A percentile compares a stretch with the other conserved stretches of the same genome.
Evolutionary conservation across 345 rosid species (phyloP).

Genomic region (Triadica sebifera): DNA sequence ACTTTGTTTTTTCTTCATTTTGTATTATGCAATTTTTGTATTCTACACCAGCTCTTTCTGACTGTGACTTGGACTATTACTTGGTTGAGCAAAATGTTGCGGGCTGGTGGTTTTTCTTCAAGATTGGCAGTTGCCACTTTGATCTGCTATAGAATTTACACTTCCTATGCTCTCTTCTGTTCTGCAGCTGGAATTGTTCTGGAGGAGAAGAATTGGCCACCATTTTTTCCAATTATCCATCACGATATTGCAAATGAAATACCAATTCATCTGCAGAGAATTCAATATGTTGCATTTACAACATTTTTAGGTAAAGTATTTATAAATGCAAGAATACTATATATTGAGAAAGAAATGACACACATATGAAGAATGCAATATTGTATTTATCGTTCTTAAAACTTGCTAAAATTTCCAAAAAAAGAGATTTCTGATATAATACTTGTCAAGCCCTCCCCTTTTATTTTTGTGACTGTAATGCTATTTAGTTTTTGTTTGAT

Average conservation of each 20-base stretch:
- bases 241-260: constrained; percentile 35
- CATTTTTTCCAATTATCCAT: constrained; percentile 38
- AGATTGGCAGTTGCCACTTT: background rate
- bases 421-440: background rate
- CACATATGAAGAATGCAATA: too few species aligned
- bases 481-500: background rate
- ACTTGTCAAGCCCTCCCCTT: background rate
- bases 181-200: constrained; percentile 33
- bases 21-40: too few species aligned
- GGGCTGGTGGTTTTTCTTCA: background rate
- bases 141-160: background rate
- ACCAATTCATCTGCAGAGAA: constrained; percentile 31
- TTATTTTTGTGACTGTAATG: background rate
- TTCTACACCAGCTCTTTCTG: too few species aligned
- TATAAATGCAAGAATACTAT: background rate
- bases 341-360: background rate
- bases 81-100: background rate
- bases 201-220: constrained; percentile 39
- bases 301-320: constrained; percentile 28
- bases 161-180: constrained; percentile 3
- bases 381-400: background rate
- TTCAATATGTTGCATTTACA: constrained; percentile 36
- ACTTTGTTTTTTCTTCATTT: too few species aligned
- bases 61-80: background rate
- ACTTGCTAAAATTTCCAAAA: too few species aligned